Evolutionary conservation across 805 yeast genomes (phyloP), one percentile per base, ranked within the genome.

Genomic region (Ogataea wickerhamii): DNA sequence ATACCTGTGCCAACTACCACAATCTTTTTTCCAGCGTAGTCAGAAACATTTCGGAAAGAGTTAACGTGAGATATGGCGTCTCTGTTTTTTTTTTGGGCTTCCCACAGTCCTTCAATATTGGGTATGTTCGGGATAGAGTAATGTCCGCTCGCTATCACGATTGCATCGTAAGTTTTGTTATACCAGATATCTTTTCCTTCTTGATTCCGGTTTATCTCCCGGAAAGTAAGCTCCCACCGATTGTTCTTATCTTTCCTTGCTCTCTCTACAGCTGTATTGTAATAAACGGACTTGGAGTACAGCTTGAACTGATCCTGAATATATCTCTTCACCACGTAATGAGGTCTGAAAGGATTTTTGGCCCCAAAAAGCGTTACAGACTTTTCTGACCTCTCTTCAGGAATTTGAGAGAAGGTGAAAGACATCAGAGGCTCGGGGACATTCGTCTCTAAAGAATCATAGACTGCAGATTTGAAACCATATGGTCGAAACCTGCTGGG

Each of bases 1-100:
- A 66, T 53, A 24, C 61, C 45, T 8, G 67, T 64, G 3, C 74
- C 75, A 29, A 68, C 57, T 17, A 68, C 55, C 38, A 70, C 42
- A 2, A 70, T 70, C 36, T 66, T 64, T 41, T 66, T 55, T 11
- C 20, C 20, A 6, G 20, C n/a, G 17, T 29, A 29, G 11, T 18
- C 32, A 16, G 6, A 6, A 16, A 18, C 32, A 11, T 22, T 22
- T 22, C 25, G 8, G 25, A 8, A 22, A 8, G 8, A 8, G 12
- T 22, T 22, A 8, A 22, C 25, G 12, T 22, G 25, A 22, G 25
- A 8, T 8, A 22, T 22, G 8, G 11, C 11, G 8, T 22, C 25
- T n/a, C n/a, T n/a, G n/a, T n/a, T n/a, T n/a, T n/a, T n/a, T n/a
- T n/a, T n/a, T n/a, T n/a, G n/a, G n/a, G n/a, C n/a, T n/a, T n/a